A percentile compares a stretch with the other conserved stretches of the same genome.
These are phyloP conservation scores for Laetiporus sulphureus DNA, from an alignment of 1,284 basidiomycete genomes.

Conservation along the genomic window DNA sequence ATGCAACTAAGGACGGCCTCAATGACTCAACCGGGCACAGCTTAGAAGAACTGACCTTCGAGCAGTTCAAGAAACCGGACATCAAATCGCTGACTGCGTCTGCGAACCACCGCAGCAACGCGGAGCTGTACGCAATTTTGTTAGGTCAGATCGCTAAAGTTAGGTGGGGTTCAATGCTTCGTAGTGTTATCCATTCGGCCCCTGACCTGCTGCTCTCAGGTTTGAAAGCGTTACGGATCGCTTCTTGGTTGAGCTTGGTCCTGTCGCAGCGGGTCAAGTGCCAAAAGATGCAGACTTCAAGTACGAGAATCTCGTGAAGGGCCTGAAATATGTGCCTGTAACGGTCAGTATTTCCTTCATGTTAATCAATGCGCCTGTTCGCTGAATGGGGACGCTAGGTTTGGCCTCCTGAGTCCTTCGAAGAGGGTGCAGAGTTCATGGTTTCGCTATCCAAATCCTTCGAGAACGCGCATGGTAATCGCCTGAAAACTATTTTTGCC, in stretches of 20 bases:
- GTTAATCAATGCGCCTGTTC: constrained; percentile 1
- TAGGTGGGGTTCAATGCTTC: constrained; percentile 38
- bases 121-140: constrained; percentile 76
- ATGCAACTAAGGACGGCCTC: constrained; percentile 68
- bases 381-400: constrained; percentile 44
- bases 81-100: constrained; percentile 56
- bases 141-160: constrained; percentile 78
- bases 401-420: constrained; percentile 91
- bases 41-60: constrained; percentile 82
- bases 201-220: too few relatives aligned
- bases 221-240: constrained; percentile 86
- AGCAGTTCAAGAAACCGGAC: constrained; percentile 76
- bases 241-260: constrained; percentile 72
- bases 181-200: neutral
- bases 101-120: constrained; percentile 73
- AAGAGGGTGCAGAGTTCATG: constrained; percentile 91
- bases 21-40: constrained; percentile 72
- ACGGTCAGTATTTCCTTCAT: constrained; percentile 42
- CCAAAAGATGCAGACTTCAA: constrained; percentile 74
- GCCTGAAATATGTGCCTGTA: constrained; percentile 74
- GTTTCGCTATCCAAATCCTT: constrained; percentile 80
- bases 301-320: constrained; percentile 78
- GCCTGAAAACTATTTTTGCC: constrained; percentile 83
- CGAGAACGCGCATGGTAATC: constrained; percentile 77
- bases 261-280: constrained; percentile 67